Evolutionary conservation across 1,284 basidiomycete genomes (phyloP), one percentile per base, ranked within the genome.

Genomic region (Phellinidium pouzarii): DNA sequence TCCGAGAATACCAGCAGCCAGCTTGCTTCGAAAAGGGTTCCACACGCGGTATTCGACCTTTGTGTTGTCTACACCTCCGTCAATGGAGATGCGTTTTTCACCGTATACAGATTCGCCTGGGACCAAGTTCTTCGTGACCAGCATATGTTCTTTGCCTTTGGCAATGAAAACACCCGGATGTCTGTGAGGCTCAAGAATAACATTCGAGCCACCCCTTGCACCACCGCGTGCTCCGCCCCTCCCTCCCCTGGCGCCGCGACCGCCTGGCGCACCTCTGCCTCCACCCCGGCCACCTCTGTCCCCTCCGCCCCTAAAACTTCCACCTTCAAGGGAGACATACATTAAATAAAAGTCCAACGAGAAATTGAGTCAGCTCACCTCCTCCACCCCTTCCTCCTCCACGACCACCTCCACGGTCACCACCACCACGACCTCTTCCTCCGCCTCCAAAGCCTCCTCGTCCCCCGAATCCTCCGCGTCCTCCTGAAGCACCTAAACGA

Each of bases 41-140:
- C 95, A 99, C 31, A 99, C 96, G 57, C 95, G 81, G 74, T 98
- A 99, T 71, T 99, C 95, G 62, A 86, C 79, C 76, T 99, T 99
- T 56, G 84, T 87, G 52, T 84, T 89, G 47, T 89, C 87, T 54
- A 81, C 78, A 46, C 78, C 81, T 3, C 82, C 82, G 7, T 91
- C 87, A 61, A 95, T 78, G 46, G 84, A 80, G 71, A 94, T 90
- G 72, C 91, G 79, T 78, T 99, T 99, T 74, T 99, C 95, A 61
- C 95, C 96, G 70, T 99, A 99, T 22, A 99, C 96, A 17, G 89
- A 90, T 68, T 99, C 95, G 55, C 95, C 96, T 9, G 96, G 95
- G 46, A 91, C 93, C 61, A 99, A 79, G 72, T 98, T 99, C 74
- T 94, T 94, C 48, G 95, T 99, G 68, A 99, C 95, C 59, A 99